Percentiles rank a stretch among this genome's conserved stretches.
Conservation (phyloP, 2,329 filamentous ascomycete species). For the Trichophyton schoenleinii region DNA sequence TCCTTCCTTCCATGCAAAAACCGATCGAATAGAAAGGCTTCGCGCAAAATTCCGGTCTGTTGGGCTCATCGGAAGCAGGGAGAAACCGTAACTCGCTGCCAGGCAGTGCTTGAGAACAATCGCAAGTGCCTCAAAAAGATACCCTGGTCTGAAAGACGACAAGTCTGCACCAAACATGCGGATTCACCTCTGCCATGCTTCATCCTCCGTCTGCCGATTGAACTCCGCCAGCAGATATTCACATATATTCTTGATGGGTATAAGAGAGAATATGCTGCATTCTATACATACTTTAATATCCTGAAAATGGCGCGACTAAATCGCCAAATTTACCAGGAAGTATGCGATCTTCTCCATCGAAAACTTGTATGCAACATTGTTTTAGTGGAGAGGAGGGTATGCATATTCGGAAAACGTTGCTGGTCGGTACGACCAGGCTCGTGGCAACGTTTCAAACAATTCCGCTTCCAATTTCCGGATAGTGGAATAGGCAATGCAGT, state of each 20-base stretch:
- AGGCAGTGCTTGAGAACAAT: slow-evolving; percentile 6
- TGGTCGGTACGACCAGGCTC: background rate
- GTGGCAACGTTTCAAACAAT: background rate
- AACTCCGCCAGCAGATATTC: slow-evolving; percentile 12
- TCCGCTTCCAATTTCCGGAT: background rate
- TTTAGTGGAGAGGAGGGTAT: background rate
- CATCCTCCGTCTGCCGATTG: slow-evolving; percentile 11
- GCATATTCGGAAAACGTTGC: background rate
- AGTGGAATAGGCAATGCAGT: background rate
- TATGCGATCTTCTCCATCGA: background rate
- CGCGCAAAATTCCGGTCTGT: background rate
- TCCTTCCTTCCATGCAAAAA: slow-evolving; percentile 10
- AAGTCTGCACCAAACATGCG: slow-evolving; percentile 9
- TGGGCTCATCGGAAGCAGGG: slow-evolving; percentile 4
- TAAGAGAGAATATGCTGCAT: background rate
- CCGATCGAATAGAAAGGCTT: background rate
- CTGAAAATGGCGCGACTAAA: background rate
- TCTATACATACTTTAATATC: background rate
- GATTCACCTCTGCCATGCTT: slow-evolving; percentile 10
- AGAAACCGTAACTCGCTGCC: slow-evolving; percentile 7
- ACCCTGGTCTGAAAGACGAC: slow-evolving; percentile 11
- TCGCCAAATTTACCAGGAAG: background rate
- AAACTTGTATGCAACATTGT: background rate
- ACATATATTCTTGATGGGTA: slow-evolving; percentile 10
- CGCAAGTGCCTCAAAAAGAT: slow-evolving; percentile 12